Conservation (phyloP, 2,329 filamentous ascomycete genomes). For the Aspergillus sp. region DNA sequence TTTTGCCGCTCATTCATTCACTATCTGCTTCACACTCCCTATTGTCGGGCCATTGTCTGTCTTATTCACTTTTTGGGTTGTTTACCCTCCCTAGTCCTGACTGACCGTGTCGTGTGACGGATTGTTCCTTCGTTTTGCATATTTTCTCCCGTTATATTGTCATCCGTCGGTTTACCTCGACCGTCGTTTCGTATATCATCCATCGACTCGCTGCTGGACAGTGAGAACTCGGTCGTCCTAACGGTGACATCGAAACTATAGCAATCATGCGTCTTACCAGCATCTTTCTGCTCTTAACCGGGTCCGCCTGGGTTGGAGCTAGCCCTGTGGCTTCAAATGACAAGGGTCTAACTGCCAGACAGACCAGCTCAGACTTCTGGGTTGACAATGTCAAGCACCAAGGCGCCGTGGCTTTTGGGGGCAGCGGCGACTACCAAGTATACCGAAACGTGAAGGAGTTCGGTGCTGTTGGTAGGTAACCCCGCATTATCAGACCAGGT, state of each 20-base stretch:
- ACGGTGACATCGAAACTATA: slow-evolving; percentile 22
- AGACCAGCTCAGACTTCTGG: slow-evolving; percentile 64
- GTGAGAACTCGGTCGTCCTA: slow-evolving; percentile 21
- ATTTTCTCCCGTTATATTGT: background rate
- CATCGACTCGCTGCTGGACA: slow-evolving; percentile 29
- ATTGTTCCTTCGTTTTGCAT: background rate
- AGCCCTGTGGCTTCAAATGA: slow-evolving; percentile 25
- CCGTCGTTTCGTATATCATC: slow-evolving; percentile 10
- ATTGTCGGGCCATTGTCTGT: slow-evolving; percentile 1
- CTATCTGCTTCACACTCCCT: background rate
- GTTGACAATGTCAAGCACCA: slow-evolving; percentile 67
- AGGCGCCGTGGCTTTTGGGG: slow-evolving; percentile 65
- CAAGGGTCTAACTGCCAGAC: slow-evolving; percentile 11
- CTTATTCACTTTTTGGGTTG: slow-evolving; percentile 10
- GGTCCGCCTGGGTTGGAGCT: slow-evolving; percentile 20
- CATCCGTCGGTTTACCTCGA: slow-evolving; percentile 11
- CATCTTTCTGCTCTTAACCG: slow-evolving; percentile 29
- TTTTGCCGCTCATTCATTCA: slow-evolving; percentile 10
- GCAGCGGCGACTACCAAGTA: slow-evolving; percentile 61
- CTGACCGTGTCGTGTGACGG: slow-evolving; percentile 17
- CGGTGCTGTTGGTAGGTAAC: slow-evolving; percentile 66
- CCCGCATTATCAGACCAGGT: background rate
- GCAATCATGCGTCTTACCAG: slow-evolving; percentile 31
- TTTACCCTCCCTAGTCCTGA: background rate
- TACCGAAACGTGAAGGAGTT: slow-evolving; percentile 77